Conservation (phyloP, 345 rosid genomes). For the Arabidopsis arenosa region DNA sequence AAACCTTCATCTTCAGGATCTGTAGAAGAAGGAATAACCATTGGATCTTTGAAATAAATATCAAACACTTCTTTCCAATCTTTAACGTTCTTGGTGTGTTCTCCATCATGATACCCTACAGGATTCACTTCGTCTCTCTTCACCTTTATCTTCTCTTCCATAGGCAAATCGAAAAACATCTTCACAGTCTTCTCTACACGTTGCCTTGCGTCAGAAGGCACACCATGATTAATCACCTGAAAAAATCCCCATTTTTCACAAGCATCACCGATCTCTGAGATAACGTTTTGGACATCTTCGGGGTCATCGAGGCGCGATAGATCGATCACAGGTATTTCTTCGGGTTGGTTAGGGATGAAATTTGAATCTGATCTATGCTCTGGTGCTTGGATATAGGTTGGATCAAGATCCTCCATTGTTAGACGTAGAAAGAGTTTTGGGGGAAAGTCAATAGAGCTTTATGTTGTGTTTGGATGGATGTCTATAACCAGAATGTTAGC, state of each 20-base stretch:
- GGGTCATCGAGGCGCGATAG: constrained; percentile 42
- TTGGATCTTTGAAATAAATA: constrained; percentile 55
- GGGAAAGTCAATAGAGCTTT: background rate
- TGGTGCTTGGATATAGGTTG: constrained; percentile 51
- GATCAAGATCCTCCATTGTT: constrained; percentile 55
- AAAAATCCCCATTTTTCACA: constrained; percentile 73
- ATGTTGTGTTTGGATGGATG: constrained; percentile 4
- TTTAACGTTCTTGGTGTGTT: constrained; percentile 71
- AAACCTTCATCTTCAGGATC: constrained; percentile 50
- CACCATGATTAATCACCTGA: constrained; percentile 57
- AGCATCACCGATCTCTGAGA: constrained; percentile 53
- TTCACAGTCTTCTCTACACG: constrained; percentile 44
- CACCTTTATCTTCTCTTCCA: constrained; percentile 59
- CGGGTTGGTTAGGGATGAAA: constrained; percentile 34
- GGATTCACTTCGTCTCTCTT: constrained; percentile 58
- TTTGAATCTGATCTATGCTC: constrained; percentile 50
- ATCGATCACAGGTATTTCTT: constrained; percentile 58
- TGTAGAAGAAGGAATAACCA: constrained; percentile 54
- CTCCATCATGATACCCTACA: constrained; percentile 65
- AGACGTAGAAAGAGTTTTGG: constrained; percentile 12
- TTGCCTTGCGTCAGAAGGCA: constrained; percentile 44
- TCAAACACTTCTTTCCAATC: constrained; percentile 79
- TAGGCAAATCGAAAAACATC: constrained; percentile 54
- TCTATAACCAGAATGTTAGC: background rate
- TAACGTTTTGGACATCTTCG: constrained; percentile 37